Base-by-base conservation (phyloP, 306 rosid species). In the Abrus pulchellus region DNA sequence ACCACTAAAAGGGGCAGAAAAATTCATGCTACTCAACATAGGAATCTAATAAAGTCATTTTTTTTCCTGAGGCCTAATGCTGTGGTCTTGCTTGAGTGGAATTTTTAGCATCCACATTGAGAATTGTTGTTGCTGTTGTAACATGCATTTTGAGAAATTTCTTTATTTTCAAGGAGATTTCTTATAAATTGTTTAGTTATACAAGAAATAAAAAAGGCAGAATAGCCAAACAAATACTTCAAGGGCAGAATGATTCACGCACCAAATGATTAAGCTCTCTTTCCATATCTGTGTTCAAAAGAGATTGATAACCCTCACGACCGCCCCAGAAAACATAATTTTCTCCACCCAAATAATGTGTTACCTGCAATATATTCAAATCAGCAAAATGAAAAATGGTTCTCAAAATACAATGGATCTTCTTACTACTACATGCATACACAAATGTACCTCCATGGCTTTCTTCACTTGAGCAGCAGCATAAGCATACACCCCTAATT, bases 381-480 rank as follows among this genome's bases (percentile, higher is more conserved):
- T 67, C 43, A 89, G 74, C 2, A 76, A 47, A 82, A 34, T 60
- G 74, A 64, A 77, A 68, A 57, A 5, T 3, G 33, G 56, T 53
- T 71, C 45, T 29, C 74, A 49, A 76, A 33, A 53, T 11, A 67
- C 27, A 27, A 64, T 43, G 11, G 13, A 47, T 55, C 60, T 45
- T 74, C 30, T 59, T 38, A 32, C 61, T 10, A 70, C 27, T 27
- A 62, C 47, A 68, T 64, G 36, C 59, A 69, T 74, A 74, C 20
- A 79, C 34, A 32, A 14, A 82, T 74, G 48, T 74, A 95, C 98
- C 97, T 95, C 99, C 27, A 91, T 90, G 75, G 98, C 99, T 88
- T 95, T 95, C 91, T 95, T 95, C 75, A 93, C 99, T 92, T 95
- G 98, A 45, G 99, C 99, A 61, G 98, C 97, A 79, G 92, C 98